Conservation (phyloP, 495 filamentous ascomycete species). For the Clohesyomyces aquaticus region DNA sequence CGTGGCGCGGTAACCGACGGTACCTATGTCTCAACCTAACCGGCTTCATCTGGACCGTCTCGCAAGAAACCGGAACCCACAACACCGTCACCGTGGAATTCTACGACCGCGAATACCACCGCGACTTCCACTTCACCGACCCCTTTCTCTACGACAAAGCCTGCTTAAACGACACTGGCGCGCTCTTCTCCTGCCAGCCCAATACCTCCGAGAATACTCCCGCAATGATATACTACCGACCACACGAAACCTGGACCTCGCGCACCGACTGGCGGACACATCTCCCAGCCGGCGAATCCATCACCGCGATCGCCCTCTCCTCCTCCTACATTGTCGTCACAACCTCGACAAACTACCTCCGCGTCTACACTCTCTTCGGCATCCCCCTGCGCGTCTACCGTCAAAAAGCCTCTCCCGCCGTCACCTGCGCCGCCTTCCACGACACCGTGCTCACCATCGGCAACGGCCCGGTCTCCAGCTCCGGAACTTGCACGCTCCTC, state of each 20-base stretch:
- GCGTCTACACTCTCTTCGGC: slow-evolving; percentile 91
- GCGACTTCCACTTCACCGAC: slow-evolving; percentile 97
- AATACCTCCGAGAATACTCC: slow-evolving; percentile 55
- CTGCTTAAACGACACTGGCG: slow-evolving; percentile 83
- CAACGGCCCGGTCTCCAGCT: slow-evolving; percentile 80
- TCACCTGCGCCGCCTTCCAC: slow-evolving; percentile 88
- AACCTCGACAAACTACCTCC: slow-evolving; percentile 82
- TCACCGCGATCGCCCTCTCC: slow-evolving; percentile 86
- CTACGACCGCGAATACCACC: slow-evolving; percentile 87
- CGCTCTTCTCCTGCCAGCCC: slow-evolving; percentile 82
- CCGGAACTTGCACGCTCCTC: slow-evolving; percentile 72
- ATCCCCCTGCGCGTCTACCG: slow-evolving; percentile 85
- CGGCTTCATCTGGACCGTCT: slow-evolving; percentile 95
- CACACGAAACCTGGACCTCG: slow-evolving; percentile 94
- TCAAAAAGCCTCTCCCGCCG: slow-evolving; percentile 84
- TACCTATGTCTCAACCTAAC: slow-evolving; percentile 93
- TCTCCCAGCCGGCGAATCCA: slow-evolving; percentile 77
- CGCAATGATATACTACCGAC: slow-evolving; percentile 91
- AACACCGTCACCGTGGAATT: slow-evolving; percentile 98
- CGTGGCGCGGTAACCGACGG: slow-evolving; percentile 89
- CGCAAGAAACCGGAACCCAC: slow-evolving; percentile 83
- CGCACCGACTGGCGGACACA: slow-evolving; percentile 87
- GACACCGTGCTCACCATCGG: slow-evolving; percentile 94
- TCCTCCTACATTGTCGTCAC: slow-evolving; percentile 87
- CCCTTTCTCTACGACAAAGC: slow-evolving; percentile 94